These are phyloP conservation scores for Bruguiera sexangula DNA, from an alignment of 345 rosid species.

Conservation along the genomic window DNA sequence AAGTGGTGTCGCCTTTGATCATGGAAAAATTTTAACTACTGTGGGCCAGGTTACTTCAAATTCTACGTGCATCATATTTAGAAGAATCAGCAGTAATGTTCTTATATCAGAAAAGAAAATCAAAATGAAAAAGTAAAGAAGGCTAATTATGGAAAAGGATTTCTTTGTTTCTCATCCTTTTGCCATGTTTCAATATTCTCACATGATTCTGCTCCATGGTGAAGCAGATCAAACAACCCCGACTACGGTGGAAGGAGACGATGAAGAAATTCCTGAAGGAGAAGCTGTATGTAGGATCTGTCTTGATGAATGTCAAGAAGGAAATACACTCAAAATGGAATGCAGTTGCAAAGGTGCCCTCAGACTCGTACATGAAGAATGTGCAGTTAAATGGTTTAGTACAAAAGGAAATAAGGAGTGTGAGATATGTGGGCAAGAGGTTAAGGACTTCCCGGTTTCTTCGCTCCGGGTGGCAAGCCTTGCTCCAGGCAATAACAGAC, in stretches of 20 bases:
- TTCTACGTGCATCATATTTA: background rate
- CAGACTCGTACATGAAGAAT: constrained; percentile 77
- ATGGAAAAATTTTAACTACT: background rate
- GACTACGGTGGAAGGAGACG: constrained; percentile 47
- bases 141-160: background rate
- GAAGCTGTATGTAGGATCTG: constrained; percentile 96
- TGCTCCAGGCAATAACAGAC: constrained; percentile 45
- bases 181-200: constrained; percentile 5
- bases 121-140: background rate
- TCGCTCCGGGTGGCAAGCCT: constrained; percentile 57
- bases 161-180: background rate
- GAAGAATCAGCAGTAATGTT: background rate
- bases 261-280: constrained; percentile 95
- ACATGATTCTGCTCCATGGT: constrained; percentile 14
- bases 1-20: background rate
- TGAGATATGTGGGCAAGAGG: constrained; percentile 84
- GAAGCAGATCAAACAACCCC: constrained; percentile 61
- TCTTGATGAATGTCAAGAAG: constrained; percentile 75
- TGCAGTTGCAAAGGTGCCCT: constrained; percentile 97
- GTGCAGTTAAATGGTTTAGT: constrained; percentile 89
- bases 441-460: constrained; percentile 78
- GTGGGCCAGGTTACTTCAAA: background rate
- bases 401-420: constrained; percentile 76
- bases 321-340: constrained; percentile 91
- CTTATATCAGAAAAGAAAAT: background rate